Evolutionary conservation across 1,284 basidiomycete species (phyloP), one percentile per base, ranked within the genome.

Genomic region (Irpex sp.): DNA sequence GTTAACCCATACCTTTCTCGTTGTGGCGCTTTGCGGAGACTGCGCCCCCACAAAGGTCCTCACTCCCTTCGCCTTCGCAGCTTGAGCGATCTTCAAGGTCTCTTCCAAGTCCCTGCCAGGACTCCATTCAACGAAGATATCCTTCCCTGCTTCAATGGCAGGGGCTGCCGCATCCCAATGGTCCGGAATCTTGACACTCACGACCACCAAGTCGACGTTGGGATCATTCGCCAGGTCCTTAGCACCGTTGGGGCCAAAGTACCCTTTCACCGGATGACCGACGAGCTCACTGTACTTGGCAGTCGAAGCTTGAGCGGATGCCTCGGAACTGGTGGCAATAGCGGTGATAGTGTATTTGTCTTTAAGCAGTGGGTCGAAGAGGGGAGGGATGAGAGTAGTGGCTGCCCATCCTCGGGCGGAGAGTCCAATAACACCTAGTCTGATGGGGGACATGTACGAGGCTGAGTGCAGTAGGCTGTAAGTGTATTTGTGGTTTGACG

Each of bases 101-200:
- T 75, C 71, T 33, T 64, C 57, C 19, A 72, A 48, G 5, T 61
- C 66, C 16, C 58, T 66, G 10, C 74, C 74, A n/a, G 65, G 69
- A 5, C 75, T 75, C 75, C 76, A 77, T 59, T 78, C 76, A 6
- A 76, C 61, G 59, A 77, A 77, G 48, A 77, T 52, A 58, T 73
- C 67, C 62, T 77, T 77, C 36, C 73, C 72, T 12, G 72, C 71
- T 28, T 70, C 69, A 14, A 77, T 73, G 0, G 67, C 72, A 14
- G 70, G 71, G 21, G 67, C 42, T 28, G 71, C 61, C 1, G 68
- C 65, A 9, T 64, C 62, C 55, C 66, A 68, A 58, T 76, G 75
- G 3, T 59, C n/a, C 5, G 69, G 67, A 3, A 69, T 64, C 53
- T 69, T 72, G 14, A 78, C 71, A 9, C 72, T 58, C n/a, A 77